These are phyloP conservation scores for Hydnum rufescens DNA, from an alignment of 768 basidiomycete genomes.

Conservation along the genomic window DNA sequence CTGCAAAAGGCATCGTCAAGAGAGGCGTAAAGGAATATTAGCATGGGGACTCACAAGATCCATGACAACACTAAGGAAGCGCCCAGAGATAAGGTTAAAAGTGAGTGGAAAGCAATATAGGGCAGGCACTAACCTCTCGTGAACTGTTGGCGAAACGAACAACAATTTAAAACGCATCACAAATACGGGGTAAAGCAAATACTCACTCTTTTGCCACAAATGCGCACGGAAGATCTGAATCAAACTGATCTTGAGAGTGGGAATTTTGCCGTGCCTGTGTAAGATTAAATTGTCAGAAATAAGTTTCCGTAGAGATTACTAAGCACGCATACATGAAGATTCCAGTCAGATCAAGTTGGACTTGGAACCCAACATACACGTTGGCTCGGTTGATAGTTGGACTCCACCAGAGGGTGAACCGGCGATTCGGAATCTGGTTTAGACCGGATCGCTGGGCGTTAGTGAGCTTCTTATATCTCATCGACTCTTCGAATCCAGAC, in stretches of 20 bases:
- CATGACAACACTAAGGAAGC: slow-evolving; percentile 47
- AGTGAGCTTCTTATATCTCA: slow-evolving; percentile 91
- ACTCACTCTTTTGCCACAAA: slow-evolving; percentile 97
- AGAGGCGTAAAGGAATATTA: background rate
- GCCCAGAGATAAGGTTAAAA: background rate
- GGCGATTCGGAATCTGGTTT: slow-evolving; percentile 95
- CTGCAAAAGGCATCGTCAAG: slow-evolving; percentile 16
- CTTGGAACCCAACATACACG: slow-evolving; percentile 99
- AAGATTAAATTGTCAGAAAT: slow-evolving; percentile 7
- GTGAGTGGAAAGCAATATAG: background rate
- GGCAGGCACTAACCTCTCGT: slow-evolving; percentile 32
- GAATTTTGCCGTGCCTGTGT: slow-evolving; percentile 87
- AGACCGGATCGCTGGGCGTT: slow-evolving; percentile 98
- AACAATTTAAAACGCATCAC: slow-evolving; percentile 10
- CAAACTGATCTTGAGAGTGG: slow-evolving; percentile 93
- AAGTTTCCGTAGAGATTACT: too few species aligned
- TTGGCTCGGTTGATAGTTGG: slow-evolving; percentile 99
- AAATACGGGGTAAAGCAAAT: slow-evolving; percentile 13
- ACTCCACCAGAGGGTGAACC: slow-evolving; percentile 98
- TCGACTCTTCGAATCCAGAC: slow-evolving; percentile 89
- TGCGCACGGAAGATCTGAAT: slow-evolving; percentile 99
- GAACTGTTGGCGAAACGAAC: slow-evolving; percentile 27
- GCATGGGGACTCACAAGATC: slow-evolving; percentile 35
- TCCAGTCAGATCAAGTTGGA: slow-evolving; percentile 92
- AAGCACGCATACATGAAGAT: slow-evolving; percentile 69